A percentile compares a stretch with the other conserved stretches of the same genome.
Conservation (phyloP, 2,329 filamentous ascomycete genomes). For the Aspergillus sp. region DNA sequence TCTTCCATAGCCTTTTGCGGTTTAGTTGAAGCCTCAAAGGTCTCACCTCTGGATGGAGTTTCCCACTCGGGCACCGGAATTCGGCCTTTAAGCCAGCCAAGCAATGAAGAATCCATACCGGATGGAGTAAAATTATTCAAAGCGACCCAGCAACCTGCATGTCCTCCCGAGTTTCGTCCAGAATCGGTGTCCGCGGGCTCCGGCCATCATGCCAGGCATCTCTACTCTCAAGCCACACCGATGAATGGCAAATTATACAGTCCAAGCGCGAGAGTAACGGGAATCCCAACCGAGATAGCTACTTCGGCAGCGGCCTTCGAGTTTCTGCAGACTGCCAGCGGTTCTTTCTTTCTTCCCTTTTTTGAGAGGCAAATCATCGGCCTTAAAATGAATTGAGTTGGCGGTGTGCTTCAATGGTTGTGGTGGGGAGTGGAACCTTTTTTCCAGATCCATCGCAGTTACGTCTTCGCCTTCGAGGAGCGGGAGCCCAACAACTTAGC, state of each 20-base stretch:
- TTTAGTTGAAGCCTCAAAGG: not conserved
- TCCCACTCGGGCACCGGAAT: constrained; percentile 11
- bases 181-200: not conserved
- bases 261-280: no score
- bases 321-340: not conserved
- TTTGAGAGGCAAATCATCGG: not conserved
- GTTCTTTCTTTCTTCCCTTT: no score
- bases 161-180: not conserved
- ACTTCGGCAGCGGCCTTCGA: not conserved
- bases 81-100: not conserved
- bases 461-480: not conserved
- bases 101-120: constrained; percentile 6
- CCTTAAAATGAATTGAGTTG: not conserved
- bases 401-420: not conserved
- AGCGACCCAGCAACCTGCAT: not conserved
- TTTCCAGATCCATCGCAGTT: not conserved
- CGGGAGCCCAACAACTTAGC: not conserved
- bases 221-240: not conserved
- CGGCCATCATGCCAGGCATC: not conserved
- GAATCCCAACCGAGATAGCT: no score
- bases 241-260: no score
- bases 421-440: not conserved
- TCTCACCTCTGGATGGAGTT: constrained; percentile 14
- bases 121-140: constrained; percentile 8
- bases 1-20: not conserved